Evolutionary conservation across 768 basidiomycete species (phyloP).

Genomic region (Phlegmacium glaucopus): DNA sequence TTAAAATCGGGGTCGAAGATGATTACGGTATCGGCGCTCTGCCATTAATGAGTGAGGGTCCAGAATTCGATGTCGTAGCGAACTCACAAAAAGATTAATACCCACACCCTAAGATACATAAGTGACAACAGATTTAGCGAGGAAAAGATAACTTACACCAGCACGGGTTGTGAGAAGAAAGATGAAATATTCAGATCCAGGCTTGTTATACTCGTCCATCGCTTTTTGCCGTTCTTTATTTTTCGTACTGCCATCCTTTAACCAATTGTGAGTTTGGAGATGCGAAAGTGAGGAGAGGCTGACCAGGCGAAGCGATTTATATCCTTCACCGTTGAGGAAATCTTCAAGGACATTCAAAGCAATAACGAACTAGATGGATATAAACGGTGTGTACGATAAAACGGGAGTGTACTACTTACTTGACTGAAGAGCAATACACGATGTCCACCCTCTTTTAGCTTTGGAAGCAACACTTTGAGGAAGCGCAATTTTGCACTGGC

Average conservation of each 20-base stretch:
- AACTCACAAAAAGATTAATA: constrained; percentile 69
- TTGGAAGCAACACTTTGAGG: constrained; percentile 74
- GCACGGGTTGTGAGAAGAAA: constrained; percentile 92
- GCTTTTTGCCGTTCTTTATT: constrained; percentile 84
- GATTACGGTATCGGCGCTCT: constrained; percentile 91
- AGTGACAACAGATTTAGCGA: not conserved
- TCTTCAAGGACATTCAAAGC: constrained; percentile 87
- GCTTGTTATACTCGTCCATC: constrained; percentile 93
- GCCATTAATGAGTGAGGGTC: constrained; percentile 14
- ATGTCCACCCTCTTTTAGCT: constrained; percentile 81
- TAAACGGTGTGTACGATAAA: not conserved
- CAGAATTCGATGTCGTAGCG: not conserved
- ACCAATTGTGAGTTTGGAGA: constrained; percentile 2
- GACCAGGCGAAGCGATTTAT: constrained; percentile 78
- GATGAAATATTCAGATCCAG: constrained; percentile 83
- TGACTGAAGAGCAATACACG: constrained; percentile 91
- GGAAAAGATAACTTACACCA: constrained; percentile 42
- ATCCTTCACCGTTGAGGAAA: constrained; percentile 77
- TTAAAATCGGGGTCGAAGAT: constrained; percentile 98
- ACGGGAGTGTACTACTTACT: constrained; percentile 36
- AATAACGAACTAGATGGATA: constrained; percentile 69
- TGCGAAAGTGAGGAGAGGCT: not conserved
- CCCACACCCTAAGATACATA: constrained; percentile 61
- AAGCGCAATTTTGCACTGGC: constrained; percentile 85
- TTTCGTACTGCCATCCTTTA: constrained; percentile 86